Evolutionary conservation across 495 filamentous ascomycete genomes (phyloP), one percentile per base, ranked within the genome.

Genomic region (Beverwykella pulmonaria): DNA sequence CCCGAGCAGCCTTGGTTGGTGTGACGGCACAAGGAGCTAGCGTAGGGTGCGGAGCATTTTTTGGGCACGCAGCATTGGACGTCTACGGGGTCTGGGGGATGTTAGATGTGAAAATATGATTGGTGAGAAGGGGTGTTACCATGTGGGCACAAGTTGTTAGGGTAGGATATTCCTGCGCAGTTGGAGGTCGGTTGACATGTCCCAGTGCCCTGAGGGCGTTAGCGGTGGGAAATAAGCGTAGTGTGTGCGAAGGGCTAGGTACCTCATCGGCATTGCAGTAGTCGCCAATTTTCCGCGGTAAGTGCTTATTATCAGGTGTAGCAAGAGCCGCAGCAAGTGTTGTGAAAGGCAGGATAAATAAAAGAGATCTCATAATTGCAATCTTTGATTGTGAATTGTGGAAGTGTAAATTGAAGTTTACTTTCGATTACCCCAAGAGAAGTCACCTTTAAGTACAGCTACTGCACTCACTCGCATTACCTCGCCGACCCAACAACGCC

Each of bases 21-120:
- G 26, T 60, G 36, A 17, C 57, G 57, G 57, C 57, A 60, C 8
- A 48, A 39, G 2, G 57, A 60, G 22, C 14, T 60, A 14, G 57
- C 17, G 22, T 60, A 49, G 57, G 57, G 57, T 12, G 39, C 57
- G 20, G 57, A 60, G 26, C 57, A 60, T 60, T 60, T 60, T 10
- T 48, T 30, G 3, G 57, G 57, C 19, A 60, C 57, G 22, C 57
- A 60, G n/a, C 57, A 60, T 30, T 60, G 57, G 20, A 60, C 39
- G 57, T 60, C 41, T n/a, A 49, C 57, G n/a, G 57, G 39, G 41
- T 60, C 57, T 56, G 17, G 27, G 29, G 19, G 27, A 5, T n/a
- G 22, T 23, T 9, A 30, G 30, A 12, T 56, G 27, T 23, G n/a
- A 44, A 12, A 23, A 7, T 7, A 29, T 19, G 25, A 23, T 6